Percentiles rank a stretch among this genome's conserved stretches.
Evolutionary conservation across 345 rosid species (phyloP).

Genomic region (Citrus inodora): DNA sequence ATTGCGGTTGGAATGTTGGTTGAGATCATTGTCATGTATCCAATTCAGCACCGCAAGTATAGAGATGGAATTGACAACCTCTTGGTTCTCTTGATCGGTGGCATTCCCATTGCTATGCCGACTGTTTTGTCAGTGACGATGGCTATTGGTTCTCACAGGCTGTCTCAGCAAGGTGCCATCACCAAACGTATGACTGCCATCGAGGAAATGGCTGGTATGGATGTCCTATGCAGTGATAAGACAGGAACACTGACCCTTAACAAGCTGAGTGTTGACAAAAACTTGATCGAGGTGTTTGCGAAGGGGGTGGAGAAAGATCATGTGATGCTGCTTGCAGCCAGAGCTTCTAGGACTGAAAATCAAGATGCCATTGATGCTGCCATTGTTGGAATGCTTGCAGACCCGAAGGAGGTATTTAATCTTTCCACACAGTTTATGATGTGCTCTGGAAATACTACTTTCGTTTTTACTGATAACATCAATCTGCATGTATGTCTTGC

Average conservation of each 20-base stretch:
- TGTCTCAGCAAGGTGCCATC: conserved; percentile 82
- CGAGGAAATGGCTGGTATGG: conserved; percentile 95
- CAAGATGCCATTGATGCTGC: conserved; percentile 94
- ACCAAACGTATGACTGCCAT: conserved; percentile 93
- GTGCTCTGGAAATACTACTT: not conserved
- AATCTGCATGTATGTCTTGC: not conserved
- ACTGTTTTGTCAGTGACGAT: conserved; percentile 78
- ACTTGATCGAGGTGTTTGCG: conserved; percentile 64
- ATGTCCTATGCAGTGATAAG: conserved; percentile 84
- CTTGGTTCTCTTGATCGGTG: conserved; percentile 84
- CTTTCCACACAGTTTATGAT: not conserved
- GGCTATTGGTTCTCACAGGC: conserved; percentile 84
- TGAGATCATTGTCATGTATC: conserved; percentile 82
- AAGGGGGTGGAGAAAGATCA: conserved; percentile 66
- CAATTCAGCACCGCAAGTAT: conserved; percentile 62
- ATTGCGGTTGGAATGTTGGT: conserved; percentile 60
- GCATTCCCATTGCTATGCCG: conserved; percentile 91
- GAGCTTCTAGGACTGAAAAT: conserved; percentile 85
- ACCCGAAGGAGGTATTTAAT: conserved; percentile 63
- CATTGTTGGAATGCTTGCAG: conserved; percentile 84
- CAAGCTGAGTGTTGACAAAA: conserved; percentile 75
- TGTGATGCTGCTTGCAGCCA: conserved; percentile 67
- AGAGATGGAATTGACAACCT: conserved; percentile 81
- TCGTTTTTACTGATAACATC: not conserved
- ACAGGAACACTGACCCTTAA: conserved; percentile 84